These are phyloP conservation scores for Monosporascus sp. DNA, from an alignment of 2,329 filamentous ascomycete species.

Conservation along the genomic window DNA sequence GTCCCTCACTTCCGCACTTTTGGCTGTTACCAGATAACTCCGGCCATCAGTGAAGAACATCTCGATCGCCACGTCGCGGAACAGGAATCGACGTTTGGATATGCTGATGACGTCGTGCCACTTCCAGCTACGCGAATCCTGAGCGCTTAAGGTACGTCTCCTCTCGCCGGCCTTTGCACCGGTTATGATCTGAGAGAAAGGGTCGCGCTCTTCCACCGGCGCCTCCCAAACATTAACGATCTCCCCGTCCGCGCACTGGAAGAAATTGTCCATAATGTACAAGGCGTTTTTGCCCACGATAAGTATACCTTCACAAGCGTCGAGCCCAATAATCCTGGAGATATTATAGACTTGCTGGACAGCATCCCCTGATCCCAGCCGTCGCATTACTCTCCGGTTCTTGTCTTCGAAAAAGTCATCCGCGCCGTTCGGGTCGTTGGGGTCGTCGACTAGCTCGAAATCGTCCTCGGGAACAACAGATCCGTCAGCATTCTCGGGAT, in stretches of 20 bases:
- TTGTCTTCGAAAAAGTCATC: conserved; percentile 88
- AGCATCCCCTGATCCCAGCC: conserved; percentile 81
- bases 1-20: conserved; percentile 68
- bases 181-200: conserved; percentile 90
- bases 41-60: conserved; percentile 95
- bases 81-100: conserved; percentile 90
- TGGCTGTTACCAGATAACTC: conserved; percentile 86
- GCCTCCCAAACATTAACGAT: conserved; percentile 97
- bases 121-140: conserved; percentile 84
- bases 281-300: conserved; percentile 88
- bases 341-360: conserved; percentile 95
- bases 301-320: conserved; percentile 87
- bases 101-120: conserved; percentile 94
- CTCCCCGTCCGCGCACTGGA: conserved; percentile 89
- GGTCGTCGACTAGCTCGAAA: conserved; percentile 93
- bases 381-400: conserved; percentile 95
- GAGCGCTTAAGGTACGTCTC: conserved; percentile 59
- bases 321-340: conserved; percentile 86
- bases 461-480: conserved; percentile 66
- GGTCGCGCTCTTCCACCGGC: conserved; percentile 84
- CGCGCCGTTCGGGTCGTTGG: conserved; percentile 71
- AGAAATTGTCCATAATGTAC: conserved; percentile 95
- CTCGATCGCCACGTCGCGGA: conserved; percentile 93
- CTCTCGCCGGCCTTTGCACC: conserved; percentile 59
- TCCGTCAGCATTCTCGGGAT: conserved; percentile 19